Percentiles rank a stretch among this genome's conserved stretches.
phyloP scores from a whole-genome alignment of 805 yeast genomes.

The Candida silvatica region DNA sequence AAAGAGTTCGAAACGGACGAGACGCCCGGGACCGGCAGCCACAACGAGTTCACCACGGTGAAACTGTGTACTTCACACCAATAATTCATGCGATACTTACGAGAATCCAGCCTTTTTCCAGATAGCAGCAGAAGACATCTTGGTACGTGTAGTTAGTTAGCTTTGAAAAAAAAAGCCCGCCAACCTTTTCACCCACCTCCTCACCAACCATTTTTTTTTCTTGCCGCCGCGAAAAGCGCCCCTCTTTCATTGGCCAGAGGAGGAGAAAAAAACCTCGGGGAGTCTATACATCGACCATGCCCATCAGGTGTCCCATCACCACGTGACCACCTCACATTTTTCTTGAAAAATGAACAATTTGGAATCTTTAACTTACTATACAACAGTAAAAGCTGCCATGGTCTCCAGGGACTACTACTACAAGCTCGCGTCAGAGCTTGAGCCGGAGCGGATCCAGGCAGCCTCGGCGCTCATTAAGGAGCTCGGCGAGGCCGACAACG shows the following conservation, averaged over 20 bases:
- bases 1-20: no score
- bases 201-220: background rate
- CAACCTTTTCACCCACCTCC: background rate
- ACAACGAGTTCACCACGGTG: no score
- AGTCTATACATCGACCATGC: no score
- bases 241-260: constrained; percentile 5
- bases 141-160: constrained; percentile 8
- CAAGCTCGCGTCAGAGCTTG: constrained; percentile 66
- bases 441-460: constrained; percentile 61
- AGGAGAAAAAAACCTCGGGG: no score
- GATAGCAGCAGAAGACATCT: constrained; percentile 32
- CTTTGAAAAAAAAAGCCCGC: background rate
- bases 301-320: no score
- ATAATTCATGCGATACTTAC: constrained; percentile 27
- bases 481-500: constrained; percentile 30
- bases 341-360: no score
- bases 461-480: constrained; percentile 61
- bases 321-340: no score
- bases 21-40: no score
- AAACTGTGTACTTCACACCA: background rate
- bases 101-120: constrained; percentile 65
- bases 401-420: constrained; percentile 74
- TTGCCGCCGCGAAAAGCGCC: no score
- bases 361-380: no score
- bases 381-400: constrained; percentile 20